Percentiles rank a stretch among this genome's conserved stretches.
These are phyloP conservation scores for Conoideocrella luteorostrata DNA, from an alignment of 2,329 filamentous ascomycete genomes.

Conservation along the genomic window DNA sequence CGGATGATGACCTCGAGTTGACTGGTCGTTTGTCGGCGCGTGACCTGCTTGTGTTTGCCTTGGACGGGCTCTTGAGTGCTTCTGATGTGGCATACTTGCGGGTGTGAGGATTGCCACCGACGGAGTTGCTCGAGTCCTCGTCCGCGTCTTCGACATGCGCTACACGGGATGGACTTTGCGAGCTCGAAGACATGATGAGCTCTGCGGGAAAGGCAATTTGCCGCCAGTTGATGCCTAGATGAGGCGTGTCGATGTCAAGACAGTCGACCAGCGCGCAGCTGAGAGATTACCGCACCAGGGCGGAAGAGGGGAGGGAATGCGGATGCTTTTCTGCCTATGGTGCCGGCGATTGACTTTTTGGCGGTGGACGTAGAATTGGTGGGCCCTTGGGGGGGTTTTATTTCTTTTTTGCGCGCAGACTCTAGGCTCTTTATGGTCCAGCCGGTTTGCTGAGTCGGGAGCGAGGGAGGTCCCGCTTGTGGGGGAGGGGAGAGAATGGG, in stretches of 20 bases:
- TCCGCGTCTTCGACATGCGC: conserved; percentile 43
- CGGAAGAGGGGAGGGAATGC: conserved; percentile 4
- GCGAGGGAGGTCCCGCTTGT: conserved; percentile 9
- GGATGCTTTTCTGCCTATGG: conserved; percentile 2
- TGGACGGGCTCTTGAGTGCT: conserved; percentile 33
- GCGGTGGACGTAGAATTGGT: conserved; percentile 4
- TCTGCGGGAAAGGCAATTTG: conserved; percentile 4
- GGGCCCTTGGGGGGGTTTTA: conserved; percentile 1
- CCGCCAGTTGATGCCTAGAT: conserved; percentile 3
- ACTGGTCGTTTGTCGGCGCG: conserved; percentile 31
- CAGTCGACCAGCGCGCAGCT: conserved; percentile 4
- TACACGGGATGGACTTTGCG: conserved; percentile 25
- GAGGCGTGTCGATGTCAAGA: conserved; percentile 3
- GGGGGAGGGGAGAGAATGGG: conserved; percentile 5
- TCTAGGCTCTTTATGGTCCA: conserved; percentile 1
- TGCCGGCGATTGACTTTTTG: conserved; percentile 1
- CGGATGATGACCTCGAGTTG: conserved; percentile 30
- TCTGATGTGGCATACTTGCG: conserved; percentile 42
- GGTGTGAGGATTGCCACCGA: conserved; percentile 32
- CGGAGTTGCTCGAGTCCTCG: conserved; percentile 40
- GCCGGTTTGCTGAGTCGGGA: conserved; percentile 5
- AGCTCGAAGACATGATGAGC: conserved; percentile 35
- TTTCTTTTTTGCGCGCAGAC: background rate
- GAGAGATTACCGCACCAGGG: background rate
- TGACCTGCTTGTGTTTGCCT: conserved; percentile 46